Conservation (phyloP, 1,284 basidiomycete genomes). For the Apiotrichum domesticum region DNA sequence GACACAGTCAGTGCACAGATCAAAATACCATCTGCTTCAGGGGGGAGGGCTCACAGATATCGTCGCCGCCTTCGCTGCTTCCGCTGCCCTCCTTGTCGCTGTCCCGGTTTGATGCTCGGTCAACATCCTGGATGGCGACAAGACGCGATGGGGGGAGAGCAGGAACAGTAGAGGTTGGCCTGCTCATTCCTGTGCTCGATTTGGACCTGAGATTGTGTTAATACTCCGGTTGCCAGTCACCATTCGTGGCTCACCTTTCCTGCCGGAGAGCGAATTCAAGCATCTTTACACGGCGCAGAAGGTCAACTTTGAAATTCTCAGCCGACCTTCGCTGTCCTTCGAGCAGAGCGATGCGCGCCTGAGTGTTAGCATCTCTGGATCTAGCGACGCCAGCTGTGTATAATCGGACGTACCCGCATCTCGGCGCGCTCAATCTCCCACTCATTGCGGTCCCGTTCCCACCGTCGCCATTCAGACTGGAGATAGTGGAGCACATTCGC, state of each 20-base stretch:
- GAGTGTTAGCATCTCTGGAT: constrained; percentile 9
- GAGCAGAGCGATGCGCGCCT: constrained; percentile 94
- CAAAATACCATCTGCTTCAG: too few species aligned
- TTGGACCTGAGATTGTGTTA: constrained; percentile 58
- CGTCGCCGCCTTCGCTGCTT: constrained; percentile 40
- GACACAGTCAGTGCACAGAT: not conserved
- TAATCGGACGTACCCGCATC: constrained; percentile 70
- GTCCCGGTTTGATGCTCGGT: constrained; percentile 22
- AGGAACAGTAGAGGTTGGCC: constrained; percentile 11
- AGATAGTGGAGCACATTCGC: constrained; percentile 94
- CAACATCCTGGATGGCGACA: constrained; percentile 43
- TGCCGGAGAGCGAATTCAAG: constrained; percentile 90
- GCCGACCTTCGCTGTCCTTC: constrained; percentile 94
- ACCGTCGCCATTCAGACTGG: constrained; percentile 94
- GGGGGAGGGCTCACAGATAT: constrained; percentile 16
- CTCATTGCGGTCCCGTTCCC: constrained; percentile 95
- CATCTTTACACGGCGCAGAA: constrained; percentile 97
- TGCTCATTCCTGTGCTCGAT: constrained; percentile 29
- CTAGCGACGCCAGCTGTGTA: not conserved
- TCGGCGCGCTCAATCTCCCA: constrained; percentile 99
- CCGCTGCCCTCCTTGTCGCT: constrained; percentile 40
- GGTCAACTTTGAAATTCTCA: constrained; percentile 92
- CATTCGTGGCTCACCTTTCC: constrained; percentile 65
- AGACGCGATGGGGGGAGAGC: constrained; percentile 40
- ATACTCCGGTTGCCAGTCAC: constrained; percentile 5